phyloP scores from a whole-genome alignment of 169 alveolate genomes.

The Neospora caninum region DNA sequence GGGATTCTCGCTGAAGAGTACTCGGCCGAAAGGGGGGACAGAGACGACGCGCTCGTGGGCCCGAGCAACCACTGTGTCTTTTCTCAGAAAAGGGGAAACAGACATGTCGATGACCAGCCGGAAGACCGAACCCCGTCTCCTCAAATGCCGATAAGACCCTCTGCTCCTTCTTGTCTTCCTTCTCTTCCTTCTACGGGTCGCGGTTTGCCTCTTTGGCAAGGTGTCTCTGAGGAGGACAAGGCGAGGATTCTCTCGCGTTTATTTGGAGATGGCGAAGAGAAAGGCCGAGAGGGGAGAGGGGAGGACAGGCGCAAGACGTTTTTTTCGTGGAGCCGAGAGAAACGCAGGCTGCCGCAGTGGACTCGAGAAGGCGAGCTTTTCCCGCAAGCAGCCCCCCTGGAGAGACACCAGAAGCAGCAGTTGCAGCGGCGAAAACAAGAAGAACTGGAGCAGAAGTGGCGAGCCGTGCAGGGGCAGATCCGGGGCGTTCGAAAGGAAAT shows the following conservation, averaged over 20 bases:
- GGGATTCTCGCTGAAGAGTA: background rate
- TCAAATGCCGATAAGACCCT: too few species aligned
- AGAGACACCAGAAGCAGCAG: background rate
- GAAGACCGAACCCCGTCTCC: too few species aligned
- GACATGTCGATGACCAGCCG: too few species aligned
- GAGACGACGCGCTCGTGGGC: background rate
- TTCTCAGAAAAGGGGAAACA: too few species aligned
- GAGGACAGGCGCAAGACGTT: background rate
- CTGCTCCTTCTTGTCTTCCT: background rate
- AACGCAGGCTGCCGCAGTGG: background rate
- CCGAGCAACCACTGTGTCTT: too few species aligned
- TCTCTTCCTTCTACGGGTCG: background rate
- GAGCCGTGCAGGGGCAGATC: background rate
- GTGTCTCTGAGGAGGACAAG: background rate
- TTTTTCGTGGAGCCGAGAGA: background rate
- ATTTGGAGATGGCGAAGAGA: background rate
- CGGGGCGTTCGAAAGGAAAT: background rate
- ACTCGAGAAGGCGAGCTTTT: constrained; percentile 3
- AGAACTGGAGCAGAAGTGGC: background rate
- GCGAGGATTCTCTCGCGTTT: background rate
- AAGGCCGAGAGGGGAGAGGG: background rate
- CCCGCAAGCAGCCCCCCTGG: constrained; percentile 20
- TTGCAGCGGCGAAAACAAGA: background rate
- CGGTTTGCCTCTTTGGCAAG: background rate
- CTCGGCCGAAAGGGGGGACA: background rate